Percentiles rank a stretch among this genome's conserved stretches.
Evolutionary conservation across 345 rosid genomes (phyloP).

Genomic region (Litchi chinensis): DNA sequence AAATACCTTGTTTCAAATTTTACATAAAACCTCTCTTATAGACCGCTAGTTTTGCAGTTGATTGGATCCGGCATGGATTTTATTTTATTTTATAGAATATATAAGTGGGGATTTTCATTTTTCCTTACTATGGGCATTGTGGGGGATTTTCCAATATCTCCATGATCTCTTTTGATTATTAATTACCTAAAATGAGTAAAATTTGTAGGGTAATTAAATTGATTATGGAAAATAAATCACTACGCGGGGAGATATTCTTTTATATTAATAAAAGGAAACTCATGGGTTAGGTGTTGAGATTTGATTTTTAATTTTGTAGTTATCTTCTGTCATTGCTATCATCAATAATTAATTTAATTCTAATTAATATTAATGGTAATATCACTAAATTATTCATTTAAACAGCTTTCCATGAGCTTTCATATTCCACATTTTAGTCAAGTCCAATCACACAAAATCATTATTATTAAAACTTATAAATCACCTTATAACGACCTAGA

Average conservation of each 20-base stretch:
- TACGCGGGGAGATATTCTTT: background rate
- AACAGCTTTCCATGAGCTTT: background rate
- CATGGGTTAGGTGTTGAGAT: background rate
- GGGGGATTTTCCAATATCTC: background rate
- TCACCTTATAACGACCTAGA: too few relatives aligned
- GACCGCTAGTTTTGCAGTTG: too few relatives aligned
- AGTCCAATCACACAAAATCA: background rate
- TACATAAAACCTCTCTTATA: too few relatives aligned
- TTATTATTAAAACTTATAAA: too few relatives aligned
- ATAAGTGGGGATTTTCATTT: too few relatives aligned
- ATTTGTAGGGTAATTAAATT: background rate
- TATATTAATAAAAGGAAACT: background rate
- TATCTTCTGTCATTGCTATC: constrained; percentile 7
- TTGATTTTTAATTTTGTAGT: constrained; percentile 3
- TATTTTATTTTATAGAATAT: too few relatives aligned
- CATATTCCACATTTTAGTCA: background rate
- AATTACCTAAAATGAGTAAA: constrained; percentile 10
- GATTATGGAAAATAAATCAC: background rate
- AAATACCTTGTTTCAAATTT: too few relatives aligned
- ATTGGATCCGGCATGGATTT: too few relatives aligned
- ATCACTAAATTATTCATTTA: background rate
- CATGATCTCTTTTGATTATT: background rate
- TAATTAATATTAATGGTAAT: constrained; percentile 4
- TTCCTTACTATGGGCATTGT: too few relatives aligned
- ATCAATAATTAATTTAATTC: background rate